Base-by-base conservation (phyloP, 1,284 basidiomycete species). In the Ustilago vetiveriae region DNA sequence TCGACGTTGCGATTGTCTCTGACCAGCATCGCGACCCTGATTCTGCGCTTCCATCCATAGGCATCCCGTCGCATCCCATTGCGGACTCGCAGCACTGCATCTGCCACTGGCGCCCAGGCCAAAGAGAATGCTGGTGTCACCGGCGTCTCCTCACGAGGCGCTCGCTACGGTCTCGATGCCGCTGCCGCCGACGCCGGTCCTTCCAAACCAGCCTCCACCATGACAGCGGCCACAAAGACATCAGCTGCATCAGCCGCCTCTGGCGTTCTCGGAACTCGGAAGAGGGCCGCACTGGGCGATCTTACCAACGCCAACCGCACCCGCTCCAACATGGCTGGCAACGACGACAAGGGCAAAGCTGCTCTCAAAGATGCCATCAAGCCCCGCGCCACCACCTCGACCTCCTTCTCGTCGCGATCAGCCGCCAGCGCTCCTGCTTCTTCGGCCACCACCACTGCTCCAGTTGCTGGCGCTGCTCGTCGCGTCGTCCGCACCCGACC, bases 241-340 rank as follows among this genome's bases (percentile, higher is more conserved):
- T 53, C 62, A 22, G 50, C 55, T 17, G 57, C 50, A 22, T 44
- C 50, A 4, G 60, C 59, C 32, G 43, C 62, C 14, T 50, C 65
- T 10, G 68, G 54, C 29, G 69, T 76, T 49, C 73, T 76, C 47
- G 74, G 74, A 45, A 78, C 74, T 40, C 75, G 79, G 40, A 80
- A 80, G 60, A 66, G 79, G n/a, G 66, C 79, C 11, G 79, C 79
- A 17, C 71, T 80, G 24, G 79, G 79, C 27, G 79, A 80, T 56
- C 56, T 80, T 37, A 80, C 79, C 38, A 80, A 80, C 50, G 79
- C 79, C 45, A 68, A 63, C 30, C 70, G 77, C 22, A 53, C 63
- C 24, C 62, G 73, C 13, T 27, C 48, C 50, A 49, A 21, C 57
- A 59, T 52, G 46, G 43, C 57, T 24, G 56, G 43, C 33, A 56